phyloP scores from a whole-genome alignment of 2,329 filamentous ascomycete genomes.

The Xylariaceae sp. region DNA sequence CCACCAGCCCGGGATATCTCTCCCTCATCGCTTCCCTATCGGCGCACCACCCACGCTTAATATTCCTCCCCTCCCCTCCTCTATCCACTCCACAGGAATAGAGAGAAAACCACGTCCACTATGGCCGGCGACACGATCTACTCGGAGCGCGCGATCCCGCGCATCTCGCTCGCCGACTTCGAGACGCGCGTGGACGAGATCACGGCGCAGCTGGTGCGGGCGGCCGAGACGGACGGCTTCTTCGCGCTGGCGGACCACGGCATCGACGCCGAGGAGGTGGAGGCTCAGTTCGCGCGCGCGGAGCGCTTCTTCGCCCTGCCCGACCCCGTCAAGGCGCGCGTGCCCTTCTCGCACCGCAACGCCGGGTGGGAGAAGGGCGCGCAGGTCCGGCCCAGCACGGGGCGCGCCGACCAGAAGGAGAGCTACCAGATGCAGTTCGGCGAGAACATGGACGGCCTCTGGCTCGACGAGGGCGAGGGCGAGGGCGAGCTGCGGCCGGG shows the following conservation, averaged over 20 bases:
- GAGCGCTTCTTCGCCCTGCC: conserved; percentile 47
- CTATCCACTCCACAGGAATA: no score
- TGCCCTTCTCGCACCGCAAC: conserved; percentile 48
- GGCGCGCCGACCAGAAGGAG: conserved; percentile 51
- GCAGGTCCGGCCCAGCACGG: conserved; percentile 53
- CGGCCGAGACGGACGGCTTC: conserved; percentile 53
- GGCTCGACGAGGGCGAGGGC: conserved; percentile 40
- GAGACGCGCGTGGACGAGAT: conserved; percentile 44
- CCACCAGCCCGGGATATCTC: no score
- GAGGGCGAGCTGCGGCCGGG: no score
- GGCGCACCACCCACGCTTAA: no score
- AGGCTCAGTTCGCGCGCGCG: conserved; percentile 42
- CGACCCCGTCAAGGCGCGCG: conserved; percentile 41
- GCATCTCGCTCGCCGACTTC: conserved; percentile 48
- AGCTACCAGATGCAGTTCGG: conserved; percentile 57
- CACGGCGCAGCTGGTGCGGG: conserved; percentile 40
- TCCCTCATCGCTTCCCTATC: no score
- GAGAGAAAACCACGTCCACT: no score
- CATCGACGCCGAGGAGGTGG: conserved; percentile 40
- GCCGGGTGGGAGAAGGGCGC: conserved; percentile 54
- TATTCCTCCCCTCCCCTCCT: no score
- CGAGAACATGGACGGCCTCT: conserved; percentile 42
- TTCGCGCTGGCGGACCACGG: conserved; percentile 50
- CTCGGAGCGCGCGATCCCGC: conserved; percentile 34
- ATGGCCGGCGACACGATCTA: conserved; percentile 32